A percentile compares a stretch with the other conserved stretches of the same genome.
Evolutionary conservation across 2,329 filamentous ascomycete genomes (phyloP).

Genomic region (Phyllosticta citribraziliensis): DNA sequence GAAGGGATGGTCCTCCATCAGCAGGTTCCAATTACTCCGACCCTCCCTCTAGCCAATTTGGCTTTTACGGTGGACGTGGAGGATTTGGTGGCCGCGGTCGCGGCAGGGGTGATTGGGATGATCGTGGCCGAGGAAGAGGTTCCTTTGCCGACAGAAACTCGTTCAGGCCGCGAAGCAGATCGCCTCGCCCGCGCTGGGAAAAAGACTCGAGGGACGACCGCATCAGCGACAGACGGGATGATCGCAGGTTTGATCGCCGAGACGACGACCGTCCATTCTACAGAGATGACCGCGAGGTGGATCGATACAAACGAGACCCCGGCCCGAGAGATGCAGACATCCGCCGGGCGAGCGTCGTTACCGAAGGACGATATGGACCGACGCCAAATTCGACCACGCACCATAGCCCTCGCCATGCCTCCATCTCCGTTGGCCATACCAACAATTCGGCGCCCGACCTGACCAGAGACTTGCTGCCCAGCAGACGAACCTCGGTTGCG

Average conservation of each 20-base stretch:
- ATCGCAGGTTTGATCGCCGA: slow-evolving; percentile 34
- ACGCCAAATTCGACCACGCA: slow-evolving; percentile 1
- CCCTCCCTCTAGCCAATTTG: slow-evolving; percentile 42
- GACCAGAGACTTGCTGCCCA: slow-evolving; percentile 7
- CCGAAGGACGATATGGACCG: slow-evolving; percentile 1
- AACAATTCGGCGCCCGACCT: neutral
- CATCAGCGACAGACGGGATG: slow-evolving; percentile 30
- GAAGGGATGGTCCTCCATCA: slow-evolving; percentile 63
- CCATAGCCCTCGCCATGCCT: slow-evolving; percentile 4
- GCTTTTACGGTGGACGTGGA: slow-evolving; percentile 34
- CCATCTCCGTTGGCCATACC: slow-evolving; percentile 5
- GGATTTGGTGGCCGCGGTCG: slow-evolving; percentile 36
- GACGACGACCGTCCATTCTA: slow-evolving; percentile 32
- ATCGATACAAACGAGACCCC: slow-evolving; percentile 29
- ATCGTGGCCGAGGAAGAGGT: slow-evolving; percentile 40
- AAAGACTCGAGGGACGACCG: slow-evolving; percentile 32
- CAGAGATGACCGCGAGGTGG: slow-evolving; percentile 28
- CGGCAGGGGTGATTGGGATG: slow-evolving; percentile 43
- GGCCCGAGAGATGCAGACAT: slow-evolving; percentile 11
- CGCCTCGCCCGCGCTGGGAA: slow-evolving; percentile 51
- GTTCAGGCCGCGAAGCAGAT: slow-evolving; percentile 54
- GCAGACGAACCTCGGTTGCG: slow-evolving; percentile 27
- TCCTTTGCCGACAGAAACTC: slow-evolving; percentile 43
- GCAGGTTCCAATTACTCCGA: slow-evolving; percentile 64
- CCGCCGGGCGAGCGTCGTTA: slow-evolving; percentile 11